These are phyloP conservation scores for Calvatia gigantea DNA, from an alignment of 768 basidiomycete species.

Conservation along the genomic window DNA sequence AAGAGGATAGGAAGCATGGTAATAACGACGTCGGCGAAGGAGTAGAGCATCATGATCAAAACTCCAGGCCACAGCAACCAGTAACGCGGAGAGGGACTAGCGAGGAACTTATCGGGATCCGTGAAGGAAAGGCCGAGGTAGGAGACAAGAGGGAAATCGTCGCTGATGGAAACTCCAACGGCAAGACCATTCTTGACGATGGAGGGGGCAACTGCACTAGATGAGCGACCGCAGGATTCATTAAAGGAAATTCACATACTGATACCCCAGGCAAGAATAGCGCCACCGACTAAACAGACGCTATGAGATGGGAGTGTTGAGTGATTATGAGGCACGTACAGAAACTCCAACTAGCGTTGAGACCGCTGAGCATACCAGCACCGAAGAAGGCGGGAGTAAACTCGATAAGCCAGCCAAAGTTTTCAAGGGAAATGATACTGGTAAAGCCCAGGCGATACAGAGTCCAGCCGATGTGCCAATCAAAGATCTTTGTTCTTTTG, in stretches of 20 bases:
- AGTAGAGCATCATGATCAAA: conserved; percentile 58
- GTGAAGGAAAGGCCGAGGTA: conserved; percentile 43
- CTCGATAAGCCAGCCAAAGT: conserved; percentile 55
- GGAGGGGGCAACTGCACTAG: conserved; percentile 41
- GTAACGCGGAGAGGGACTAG: conserved; percentile 50
- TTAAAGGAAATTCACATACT: conserved; percentile 26
- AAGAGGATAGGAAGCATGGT: conserved; percentile 32
- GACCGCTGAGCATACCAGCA: conserved; percentile 54
- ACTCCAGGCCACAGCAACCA: conserved; percentile 66
- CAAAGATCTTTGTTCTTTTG: conserved; percentile 36
- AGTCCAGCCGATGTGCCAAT: conserved; percentile 66
- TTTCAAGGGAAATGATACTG: conserved; percentile 55
- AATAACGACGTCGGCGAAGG: conserved; percentile 49
- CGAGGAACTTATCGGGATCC: conserved; percentile 37
- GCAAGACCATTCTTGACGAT: conserved; percentile 51
- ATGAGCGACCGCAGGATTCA: not conserved
- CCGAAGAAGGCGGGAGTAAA: conserved; percentile 59
- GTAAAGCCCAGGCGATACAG: conserved; percentile 57
- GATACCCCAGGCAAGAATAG: conserved; percentile 60
- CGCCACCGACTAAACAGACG: conserved; percentile 39
- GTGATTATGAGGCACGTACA: conserved; percentile 29
- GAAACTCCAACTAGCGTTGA: conserved; percentile 58
- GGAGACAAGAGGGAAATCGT: conserved; percentile 40
- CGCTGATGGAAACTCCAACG: conserved; percentile 33
- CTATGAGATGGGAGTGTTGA: not conserved